phyloP scores from a whole-genome alignment of 2,329 filamentous ascomycete species.

The Ophiostoma sp. region DNA sequence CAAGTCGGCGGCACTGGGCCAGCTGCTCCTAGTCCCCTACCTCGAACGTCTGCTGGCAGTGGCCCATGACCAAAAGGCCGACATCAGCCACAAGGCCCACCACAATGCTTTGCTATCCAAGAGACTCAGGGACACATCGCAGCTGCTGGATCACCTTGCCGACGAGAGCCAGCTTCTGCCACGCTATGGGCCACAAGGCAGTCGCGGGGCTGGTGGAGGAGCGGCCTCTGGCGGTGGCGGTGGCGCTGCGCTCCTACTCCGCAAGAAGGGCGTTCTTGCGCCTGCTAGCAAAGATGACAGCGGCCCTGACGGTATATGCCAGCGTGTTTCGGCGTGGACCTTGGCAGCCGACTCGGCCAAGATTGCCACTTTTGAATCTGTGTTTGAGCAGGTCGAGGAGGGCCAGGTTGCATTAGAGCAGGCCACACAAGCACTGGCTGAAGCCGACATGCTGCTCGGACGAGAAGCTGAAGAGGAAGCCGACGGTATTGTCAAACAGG shows the following conservation, averaged over 20 bases:
- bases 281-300: conserved; percentile 35
- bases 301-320: conserved; percentile 36
- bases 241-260: conserved; percentile 23
- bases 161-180: conserved; percentile 59
- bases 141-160: conserved; percentile 48
- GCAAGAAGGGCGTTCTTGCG: conserved; percentile 39
- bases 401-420: conserved; percentile 52
- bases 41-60: conserved; percentile 49
- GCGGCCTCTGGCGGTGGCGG: background rate
- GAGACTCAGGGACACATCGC: conserved; percentile 46
- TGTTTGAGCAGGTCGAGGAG: conserved; percentile 55
- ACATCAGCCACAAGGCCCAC: conserved; percentile 55
- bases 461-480: conserved; percentile 26
- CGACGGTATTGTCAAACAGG: conserved; percentile 11
- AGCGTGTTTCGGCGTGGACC: conserved; percentile 52
- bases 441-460: conserved; percentile 45
- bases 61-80: conserved; percentile 51
- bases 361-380: conserved; percentile 51
- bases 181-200: conserved; percentile 41
- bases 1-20: conserved; percentile 16
- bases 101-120: conserved; percentile 46
- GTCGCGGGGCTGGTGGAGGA: background rate
- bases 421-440: conserved; percentile 45
- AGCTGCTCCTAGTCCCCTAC: conserved; percentile 51
- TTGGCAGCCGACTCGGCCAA: conserved; percentile 56